These are phyloP conservation scores for Pythium phragmitis DNA, from an alignment of 352 stramenopile species.

Conservation along the genomic window DNA sequence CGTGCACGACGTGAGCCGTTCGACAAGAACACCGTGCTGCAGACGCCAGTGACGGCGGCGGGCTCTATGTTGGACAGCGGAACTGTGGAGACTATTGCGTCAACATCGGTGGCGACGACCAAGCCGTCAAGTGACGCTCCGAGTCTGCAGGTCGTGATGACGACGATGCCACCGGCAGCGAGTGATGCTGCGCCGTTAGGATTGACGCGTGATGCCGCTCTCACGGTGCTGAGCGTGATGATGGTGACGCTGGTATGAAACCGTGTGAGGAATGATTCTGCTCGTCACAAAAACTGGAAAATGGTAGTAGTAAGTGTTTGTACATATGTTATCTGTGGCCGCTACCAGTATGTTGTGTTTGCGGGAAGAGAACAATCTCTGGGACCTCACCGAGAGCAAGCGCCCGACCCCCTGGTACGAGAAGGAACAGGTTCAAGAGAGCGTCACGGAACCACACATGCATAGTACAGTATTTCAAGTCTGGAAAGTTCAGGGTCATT, in stretches of 20 bases:
- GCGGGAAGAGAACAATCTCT: too few species aligned
- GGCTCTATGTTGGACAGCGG: neutral
- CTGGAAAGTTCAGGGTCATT: neutral
- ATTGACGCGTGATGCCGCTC: neutral
- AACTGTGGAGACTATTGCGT: neutral
- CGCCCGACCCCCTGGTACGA: too few species aligned
- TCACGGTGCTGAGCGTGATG: neutral
- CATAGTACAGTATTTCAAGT: too few species aligned
- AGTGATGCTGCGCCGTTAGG: neutral
- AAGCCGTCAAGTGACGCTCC: neutral
- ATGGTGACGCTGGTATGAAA: too few species aligned
- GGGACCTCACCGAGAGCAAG: too few species aligned
- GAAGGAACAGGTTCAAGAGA: too few species aligned
- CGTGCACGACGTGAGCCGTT: neutral
- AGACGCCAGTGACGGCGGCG: neutral
- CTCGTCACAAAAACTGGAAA: too few species aligned
- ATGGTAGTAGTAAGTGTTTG: too few species aligned
- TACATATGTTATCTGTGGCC: too few species aligned
- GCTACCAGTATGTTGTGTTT: too few species aligned
- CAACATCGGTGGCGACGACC: neutral
- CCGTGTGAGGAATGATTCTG: too few species aligned
- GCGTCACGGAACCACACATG: too few species aligned
- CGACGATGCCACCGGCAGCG: neutral
- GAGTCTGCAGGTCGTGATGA: neutral
- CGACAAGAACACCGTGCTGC: conserved; percentile 7